Evolutionary conservation across 306 rosid species (phyloP).

Genomic region (Rosa persica): DNA sequence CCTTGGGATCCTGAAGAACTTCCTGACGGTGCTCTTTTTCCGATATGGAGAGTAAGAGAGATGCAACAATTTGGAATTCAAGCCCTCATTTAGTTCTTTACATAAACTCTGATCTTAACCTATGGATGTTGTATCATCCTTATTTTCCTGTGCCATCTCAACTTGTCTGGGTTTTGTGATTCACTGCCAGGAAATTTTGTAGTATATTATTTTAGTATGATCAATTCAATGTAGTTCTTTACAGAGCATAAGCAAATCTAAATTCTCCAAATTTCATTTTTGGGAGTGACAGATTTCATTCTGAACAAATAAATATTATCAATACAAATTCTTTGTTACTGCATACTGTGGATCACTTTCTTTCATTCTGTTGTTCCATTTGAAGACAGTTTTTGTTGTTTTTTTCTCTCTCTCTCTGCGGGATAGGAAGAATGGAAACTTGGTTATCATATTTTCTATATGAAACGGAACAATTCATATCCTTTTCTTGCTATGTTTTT

Average conservation of each 20-base stretch:
- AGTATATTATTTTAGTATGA: slow-evolving; percentile 2
- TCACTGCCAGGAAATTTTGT: slow-evolving; percentile 24
- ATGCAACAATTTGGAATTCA: slow-evolving; percentile 74
- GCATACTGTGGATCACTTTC: neutral
- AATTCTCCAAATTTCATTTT: neutral
- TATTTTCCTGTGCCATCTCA: neutral
- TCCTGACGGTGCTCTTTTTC: slow-evolving; percentile 60
- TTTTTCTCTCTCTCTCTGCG: too few relatives aligned
- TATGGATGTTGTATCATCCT: slow-evolving; percentile 32
- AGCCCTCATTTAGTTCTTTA: slow-evolving; percentile 62
- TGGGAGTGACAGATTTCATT: neutral
- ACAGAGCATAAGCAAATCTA: neutral
- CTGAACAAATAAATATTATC: neutral
- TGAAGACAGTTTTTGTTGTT: too few relatives aligned
- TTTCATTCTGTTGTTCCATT: too few relatives aligned
- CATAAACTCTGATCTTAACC: neutral
- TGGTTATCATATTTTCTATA: too few relatives aligned
- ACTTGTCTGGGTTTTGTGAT: slow-evolving; percentile 31
- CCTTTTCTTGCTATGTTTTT: neutral
- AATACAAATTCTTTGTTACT: neutral
- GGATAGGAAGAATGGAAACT: too few relatives aligned
- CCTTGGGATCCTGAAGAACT: slow-evolving; percentile 72
- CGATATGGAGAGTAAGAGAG: slow-evolving; percentile 86
- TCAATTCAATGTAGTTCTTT: slow-evolving; percentile 1
- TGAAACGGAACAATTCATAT: neutral